These are phyloP conservation scores for Scedosporium minutisporum DNA, from an alignment of 2,329 filamentous ascomycete species.

Conservation along the genomic window DNA sequence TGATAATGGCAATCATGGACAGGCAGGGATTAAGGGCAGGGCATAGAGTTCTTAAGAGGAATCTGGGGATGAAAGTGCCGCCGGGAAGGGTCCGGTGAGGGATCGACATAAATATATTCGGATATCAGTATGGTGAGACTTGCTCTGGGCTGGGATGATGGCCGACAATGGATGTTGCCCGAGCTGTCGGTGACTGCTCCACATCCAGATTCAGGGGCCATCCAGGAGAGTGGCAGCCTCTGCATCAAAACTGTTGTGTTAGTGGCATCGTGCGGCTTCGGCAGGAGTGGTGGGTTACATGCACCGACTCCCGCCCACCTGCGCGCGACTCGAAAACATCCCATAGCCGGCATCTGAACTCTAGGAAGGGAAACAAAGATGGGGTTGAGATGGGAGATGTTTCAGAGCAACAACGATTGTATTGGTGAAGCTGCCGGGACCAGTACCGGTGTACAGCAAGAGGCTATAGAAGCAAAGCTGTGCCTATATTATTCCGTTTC, in stretches of 20 bases:
- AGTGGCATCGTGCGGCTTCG: background rate
- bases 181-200: background rate
- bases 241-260: background rate
- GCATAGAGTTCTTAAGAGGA: background rate
- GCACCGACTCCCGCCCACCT: background rate
- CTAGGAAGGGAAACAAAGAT: background rate
- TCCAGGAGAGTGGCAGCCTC: background rate
- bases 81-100: background rate
- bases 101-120: background rate
- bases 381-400: background rate
- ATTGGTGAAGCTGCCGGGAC: background rate
- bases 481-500: background rate
- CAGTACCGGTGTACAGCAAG: background rate
- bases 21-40: background rate
- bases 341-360: background rate
- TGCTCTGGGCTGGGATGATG: background rate
- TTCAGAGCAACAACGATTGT: background rate
- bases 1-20: background rate
- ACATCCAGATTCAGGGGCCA: background rate
- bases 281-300: background rate
- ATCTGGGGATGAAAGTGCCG: background rate
- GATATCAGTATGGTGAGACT: background rate
- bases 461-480: no score
- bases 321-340: background rate
- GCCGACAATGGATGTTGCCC: background rate